phyloP scores from a whole-genome alignment of 345 rosid genomes.

The Hypericum androsaemum region DNA sequence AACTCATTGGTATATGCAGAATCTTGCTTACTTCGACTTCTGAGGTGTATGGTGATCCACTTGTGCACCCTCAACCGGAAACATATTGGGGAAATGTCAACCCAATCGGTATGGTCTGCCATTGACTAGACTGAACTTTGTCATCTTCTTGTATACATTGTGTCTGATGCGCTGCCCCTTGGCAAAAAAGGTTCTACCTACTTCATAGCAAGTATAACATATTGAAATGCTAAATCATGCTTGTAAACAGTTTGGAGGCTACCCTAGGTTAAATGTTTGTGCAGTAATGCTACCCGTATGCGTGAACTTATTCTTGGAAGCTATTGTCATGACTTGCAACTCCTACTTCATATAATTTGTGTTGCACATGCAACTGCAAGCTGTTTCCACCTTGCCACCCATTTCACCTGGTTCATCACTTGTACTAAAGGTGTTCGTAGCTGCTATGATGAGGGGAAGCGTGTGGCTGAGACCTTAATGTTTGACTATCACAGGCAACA shows the following conservation, averaged over 20 bases:
- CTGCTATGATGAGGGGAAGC: conserved; percentile 97
- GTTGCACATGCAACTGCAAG: neutral
- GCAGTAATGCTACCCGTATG: no score
- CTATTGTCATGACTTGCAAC: no score
- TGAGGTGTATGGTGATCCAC: conserved; percentile 96
- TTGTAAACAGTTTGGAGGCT: no score
- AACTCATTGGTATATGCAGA: conserved; percentile 28
- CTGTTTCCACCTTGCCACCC: neutral
- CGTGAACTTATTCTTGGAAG: no score
- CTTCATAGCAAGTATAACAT: no score
- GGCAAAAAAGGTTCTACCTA: no score
- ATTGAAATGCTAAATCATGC: no score
- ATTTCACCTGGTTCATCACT: conserved; percentile 3
- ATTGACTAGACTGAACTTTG: neutral
- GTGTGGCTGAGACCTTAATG: conserved; percentile 96
- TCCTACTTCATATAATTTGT: no score
- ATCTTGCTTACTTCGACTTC: conserved; percentile 95
- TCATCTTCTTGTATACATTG: no score
- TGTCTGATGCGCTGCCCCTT: no score
- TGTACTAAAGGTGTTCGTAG: conserved; percentile 63
- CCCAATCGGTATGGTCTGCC: conserved; percentile 59
- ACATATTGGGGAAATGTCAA: conserved; percentile 96
- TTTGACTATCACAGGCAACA: conserved; percentile 97
- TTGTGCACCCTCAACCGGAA: conserved; percentile 87
- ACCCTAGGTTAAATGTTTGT: no score